Evolutionary conservation across 2,329 filamentous ascomycete species (phyloP), one percentile per base, ranked within the genome.

Genomic region (Talaromyces sp.): DNA sequence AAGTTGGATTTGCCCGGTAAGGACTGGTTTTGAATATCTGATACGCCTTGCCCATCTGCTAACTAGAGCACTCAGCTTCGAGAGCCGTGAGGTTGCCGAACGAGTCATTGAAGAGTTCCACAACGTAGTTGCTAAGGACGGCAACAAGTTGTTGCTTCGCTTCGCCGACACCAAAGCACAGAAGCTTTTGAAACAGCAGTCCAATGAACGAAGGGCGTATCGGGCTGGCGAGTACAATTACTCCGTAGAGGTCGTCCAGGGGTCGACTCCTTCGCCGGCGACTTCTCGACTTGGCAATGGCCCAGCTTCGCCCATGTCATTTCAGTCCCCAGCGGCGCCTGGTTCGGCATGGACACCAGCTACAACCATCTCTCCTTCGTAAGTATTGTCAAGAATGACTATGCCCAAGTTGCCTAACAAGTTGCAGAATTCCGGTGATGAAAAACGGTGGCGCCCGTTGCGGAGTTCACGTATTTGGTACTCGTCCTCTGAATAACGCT

Each of bases 161-260:
- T 99, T 96, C 75, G 93, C 96, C 65, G 95, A 99, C 72, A 99
- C 95, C 42, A 91, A 95, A 60, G 90, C 93, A 65, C 95, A 99
- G 77, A 99, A 99, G 81, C 87, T 95, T 73, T 84, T 99, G 68
- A 99, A 99, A 84, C 90, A 95, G 66, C 90, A 97, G 73, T 98
- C 93, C 49, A 92, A 95, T 33, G 92, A 96, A 74, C 91, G 93
- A 62, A 92, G 95, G 64, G 92, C 96, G 72, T 98, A 96, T 79
- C 91, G 95, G 63, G 95, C 93, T 62, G 95, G 95, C 62, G 95
- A 98, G 80, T 98, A 98, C 78, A 93, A 93, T 69, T 80, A 77
- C 62, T 80, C 78, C 1, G 78, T 81, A 54, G 78, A 80, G 62
- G 74, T 80, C 39, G 77, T 79, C 15, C 75, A 77, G 58, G 74